These are phyloP conservation scores for Clathrospora elynae DNA, from an alignment of 2,329 filamentous ascomycete species.

Conservation along the genomic window DNA sequence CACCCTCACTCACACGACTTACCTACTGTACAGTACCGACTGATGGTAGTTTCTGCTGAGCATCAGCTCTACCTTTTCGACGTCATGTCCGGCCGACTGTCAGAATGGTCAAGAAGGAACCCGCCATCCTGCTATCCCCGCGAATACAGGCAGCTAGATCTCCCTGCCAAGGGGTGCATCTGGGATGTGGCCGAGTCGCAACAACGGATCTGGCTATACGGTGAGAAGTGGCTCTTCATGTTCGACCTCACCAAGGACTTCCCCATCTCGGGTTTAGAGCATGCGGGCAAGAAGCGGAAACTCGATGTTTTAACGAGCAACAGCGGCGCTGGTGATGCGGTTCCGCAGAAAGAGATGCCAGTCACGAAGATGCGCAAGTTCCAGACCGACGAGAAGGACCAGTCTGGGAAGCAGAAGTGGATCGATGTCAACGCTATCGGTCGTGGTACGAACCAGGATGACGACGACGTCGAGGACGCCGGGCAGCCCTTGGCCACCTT, in stretches of 20 bases:
- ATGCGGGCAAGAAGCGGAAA: constrained; percentile 38
- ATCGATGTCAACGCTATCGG: constrained; percentile 33
- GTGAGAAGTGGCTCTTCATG: constrained; percentile 87
- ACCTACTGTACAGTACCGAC: constrained; percentile 58
- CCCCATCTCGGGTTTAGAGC: constrained; percentile 25
- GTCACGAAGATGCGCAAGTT: constrained; percentile 57
- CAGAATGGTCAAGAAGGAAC: constrained; percentile 85
- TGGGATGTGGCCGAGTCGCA: constrained; percentile 71
- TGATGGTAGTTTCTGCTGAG: constrained; percentile 66
- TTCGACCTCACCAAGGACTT: constrained; percentile 80
- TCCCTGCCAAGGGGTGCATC: constrained; percentile 80
- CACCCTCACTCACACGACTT: constrained; percentile 62
- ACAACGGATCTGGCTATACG: constrained; percentile 81
- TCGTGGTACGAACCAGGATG: constrained; percentile 39
- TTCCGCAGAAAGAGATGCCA: constrained; percentile 54
- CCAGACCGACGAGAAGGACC: constrained; percentile 46
- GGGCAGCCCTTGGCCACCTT: constrained; percentile 31
- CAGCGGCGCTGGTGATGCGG: constrained; percentile 62
- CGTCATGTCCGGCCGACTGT: constrained; percentile 74
- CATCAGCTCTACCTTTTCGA: constrained; percentile 80
- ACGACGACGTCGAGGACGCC: constrained; percentile 44
- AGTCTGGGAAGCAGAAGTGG: constrained; percentile 32
- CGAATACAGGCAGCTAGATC: constrained; percentile 74
- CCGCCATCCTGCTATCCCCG: constrained; percentile 74
- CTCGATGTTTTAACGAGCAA: constrained; percentile 40